These are phyloP conservation scores for Hymenoscyphus fructigenus DNA, from an alignment of 2,329 filamentous ascomycete genomes.

Conservation along the genomic window DNA sequence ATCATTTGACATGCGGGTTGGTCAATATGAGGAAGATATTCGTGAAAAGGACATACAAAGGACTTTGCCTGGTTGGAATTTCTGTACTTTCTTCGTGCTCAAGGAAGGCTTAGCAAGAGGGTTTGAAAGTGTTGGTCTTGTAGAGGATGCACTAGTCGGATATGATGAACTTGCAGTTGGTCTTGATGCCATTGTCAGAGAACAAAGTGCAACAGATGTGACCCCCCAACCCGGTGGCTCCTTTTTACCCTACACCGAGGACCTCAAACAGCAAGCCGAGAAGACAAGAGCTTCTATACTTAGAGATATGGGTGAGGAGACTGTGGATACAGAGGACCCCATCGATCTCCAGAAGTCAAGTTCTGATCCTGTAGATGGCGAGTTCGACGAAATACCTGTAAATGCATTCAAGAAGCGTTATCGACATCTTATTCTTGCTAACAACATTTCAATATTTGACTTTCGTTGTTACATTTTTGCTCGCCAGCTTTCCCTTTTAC, in stretches of 20 bases:
- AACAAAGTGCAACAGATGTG: conserved; percentile 61
- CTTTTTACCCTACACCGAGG: conserved; percentile 71
- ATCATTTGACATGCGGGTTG: conserved; percentile 87
- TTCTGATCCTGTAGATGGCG: conserved; percentile 37
- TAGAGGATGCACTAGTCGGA: conserved; percentile 90
- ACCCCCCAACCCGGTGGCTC: conserved; percentile 68
- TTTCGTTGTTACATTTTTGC: conserved; percentile 94
- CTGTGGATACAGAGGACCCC: conserved; percentile 38
- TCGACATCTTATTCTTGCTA: conserved; percentile 86
- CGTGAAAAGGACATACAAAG: conserved; percentile 89
- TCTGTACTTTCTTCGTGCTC: conserved; percentile 97
- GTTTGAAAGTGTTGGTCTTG: conserved; percentile 92
- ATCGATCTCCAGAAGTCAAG: conserved; percentile 50
- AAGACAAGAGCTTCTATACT: conserved; percentile 47
- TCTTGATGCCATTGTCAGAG: conserved; percentile 76
- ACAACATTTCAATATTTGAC: conserved; percentile 94
- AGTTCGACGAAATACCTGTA: conserved; percentile 58
- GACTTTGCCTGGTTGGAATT: conserved; percentile 92
- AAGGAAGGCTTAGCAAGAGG: conserved; percentile 93
- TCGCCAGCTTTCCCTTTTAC: conserved; percentile 77
- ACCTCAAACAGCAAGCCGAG: conserved; percentile 62
- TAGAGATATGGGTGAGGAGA: conserved; percentile 39
- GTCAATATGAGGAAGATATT: conserved; percentile 96
- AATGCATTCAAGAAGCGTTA: conserved; percentile 74
- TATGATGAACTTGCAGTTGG: conserved; percentile 94